Conservation (phyloP, 495 filamentous ascomycete species). For the Alectoria sarmentosa region DNA sequence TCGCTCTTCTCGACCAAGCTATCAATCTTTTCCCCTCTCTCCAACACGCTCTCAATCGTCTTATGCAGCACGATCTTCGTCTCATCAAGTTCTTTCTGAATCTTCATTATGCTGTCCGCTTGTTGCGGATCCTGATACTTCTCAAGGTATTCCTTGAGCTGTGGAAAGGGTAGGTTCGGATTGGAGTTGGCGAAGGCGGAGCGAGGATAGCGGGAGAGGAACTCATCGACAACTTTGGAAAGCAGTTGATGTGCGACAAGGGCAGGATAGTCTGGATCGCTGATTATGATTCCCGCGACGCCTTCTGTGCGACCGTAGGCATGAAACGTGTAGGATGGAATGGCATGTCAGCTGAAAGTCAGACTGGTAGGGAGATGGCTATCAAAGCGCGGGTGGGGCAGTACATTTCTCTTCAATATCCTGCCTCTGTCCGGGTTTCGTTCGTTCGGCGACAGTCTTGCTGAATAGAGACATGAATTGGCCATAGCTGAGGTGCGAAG, state of each 20-base stretch:
- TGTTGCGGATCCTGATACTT: slow-evolving; percentile 87
- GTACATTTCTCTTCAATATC: slow-evolving; percentile 83
- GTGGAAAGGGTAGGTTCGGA: slow-evolving; percentile 52
- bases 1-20: slow-evolving; percentile 83
- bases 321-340: slow-evolving; percentile 69
- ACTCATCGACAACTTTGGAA: slow-evolving; percentile 88
- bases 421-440: slow-evolving; percentile 78
- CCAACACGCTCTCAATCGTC: slow-evolving; percentile 85
- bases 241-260: slow-evolving; percentile 92
- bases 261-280: slow-evolving; percentile 81
- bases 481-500: slow-evolving; percentile 35
- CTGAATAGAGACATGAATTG: slow-evolving; percentile 50
- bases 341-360: slow-evolving; percentile 9
- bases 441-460: slow-evolving; percentile 69
- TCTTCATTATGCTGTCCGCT: slow-evolving; percentile 87
- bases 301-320: slow-evolving; percentile 84
- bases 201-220: slow-evolving; percentile 71
- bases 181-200: slow-evolving; percentile 52
- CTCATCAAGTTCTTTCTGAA: slow-evolving; percentile 94
- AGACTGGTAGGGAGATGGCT: background rate
- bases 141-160: slow-evolving; percentile 73
- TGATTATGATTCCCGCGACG: slow-evolving; percentile 81
- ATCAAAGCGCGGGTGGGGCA: slow-evolving; percentile 18
- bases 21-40: slow-evolving; percentile 88
- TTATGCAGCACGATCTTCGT: slow-evolving; percentile 97